Conservation (phyloP, 805 yeast species). For the Hanseniaspora pseudoguilliermondii region DNA sequence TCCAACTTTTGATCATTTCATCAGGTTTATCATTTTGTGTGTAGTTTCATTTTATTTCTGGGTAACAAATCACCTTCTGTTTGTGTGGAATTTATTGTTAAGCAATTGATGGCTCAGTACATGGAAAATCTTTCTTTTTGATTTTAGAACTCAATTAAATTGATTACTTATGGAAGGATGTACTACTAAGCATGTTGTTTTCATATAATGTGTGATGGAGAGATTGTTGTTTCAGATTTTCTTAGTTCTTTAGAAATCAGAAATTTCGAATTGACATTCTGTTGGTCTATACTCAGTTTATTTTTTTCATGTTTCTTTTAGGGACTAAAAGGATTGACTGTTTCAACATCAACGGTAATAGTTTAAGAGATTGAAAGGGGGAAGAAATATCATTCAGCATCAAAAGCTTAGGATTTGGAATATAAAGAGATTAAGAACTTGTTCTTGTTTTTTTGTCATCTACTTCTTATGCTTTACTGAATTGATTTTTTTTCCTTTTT, state of each 20-base stretch:
- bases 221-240: conserved; percentile 4
- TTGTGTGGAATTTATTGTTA: neutral
- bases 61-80: neutral
- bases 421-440: neutral
- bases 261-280: neutral
- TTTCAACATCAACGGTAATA: neutral
- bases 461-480: too few relatives aligned
- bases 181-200: conserved; percentile 1
- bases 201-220: neutral
- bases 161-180: neutral
- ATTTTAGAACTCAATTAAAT: neutral
- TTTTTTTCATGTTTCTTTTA: neutral
- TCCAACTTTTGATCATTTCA: neutral
- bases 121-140: neutral
- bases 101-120: neutral
- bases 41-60: neutral
- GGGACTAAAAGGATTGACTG: too few relatives aligned
- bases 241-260: neutral
- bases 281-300: neutral
- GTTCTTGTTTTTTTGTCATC: neutral
- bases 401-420: neutral
- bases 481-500: neutral
- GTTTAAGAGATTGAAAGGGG: neutral
- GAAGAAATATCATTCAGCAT: too few relatives aligned
- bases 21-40: neutral